Base-by-base conservation (phyloP, 164 flowering plant species). In the Nymphaea colorata region DNA sequence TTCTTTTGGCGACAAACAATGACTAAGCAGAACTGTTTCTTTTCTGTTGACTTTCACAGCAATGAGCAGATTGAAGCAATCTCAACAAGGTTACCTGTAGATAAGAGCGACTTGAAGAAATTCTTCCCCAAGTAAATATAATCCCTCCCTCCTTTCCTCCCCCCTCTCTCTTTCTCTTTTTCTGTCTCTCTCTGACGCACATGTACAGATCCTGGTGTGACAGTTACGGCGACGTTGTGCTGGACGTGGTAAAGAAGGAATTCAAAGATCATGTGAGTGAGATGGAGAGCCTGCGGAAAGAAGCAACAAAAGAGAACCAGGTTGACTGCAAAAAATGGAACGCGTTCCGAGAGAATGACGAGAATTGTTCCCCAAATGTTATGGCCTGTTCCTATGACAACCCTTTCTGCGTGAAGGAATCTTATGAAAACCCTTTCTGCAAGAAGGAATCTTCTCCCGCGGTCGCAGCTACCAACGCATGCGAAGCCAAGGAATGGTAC, bases 201-300 rank as follows among this genome's bases (percentile, higher is more conserved):
- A 0, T 25, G 36, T 59, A 17, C 62, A 90, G 93, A 74, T 71
- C 91, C 60, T 88, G 92, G 89, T 87, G 94, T 62, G 97, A 90
- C 62, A 73, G 82, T 17, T 81, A 91, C 70, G 95, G 97, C 0
- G 91, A 87, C 53, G 78, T 82, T 3, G 97, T 88, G 4, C 66
- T 88, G 66, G 89, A 86, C 71, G 97, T 91, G 69, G 93, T 91
- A 75, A 83, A 80, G 64, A 91, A 86, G 68, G 97, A 91, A 70
- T 87, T 89, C 84, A 91, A 86, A 74, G 88, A 87, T 51, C 93
- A 91, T 68, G 85, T 86, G 6, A 82, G 84, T 14, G 89, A 89
- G 73, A 83, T 84, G 86, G 87, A 83, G 80, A 82, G 44, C 57
- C 25, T 66, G 75, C 67, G 82, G 66, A 81, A 76, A 42, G 72